These are phyloP conservation scores for Akanthomyces lecanii DNA, from an alignment of 2,329 filamentous ascomycete species.

Conservation along the genomic window DNA sequence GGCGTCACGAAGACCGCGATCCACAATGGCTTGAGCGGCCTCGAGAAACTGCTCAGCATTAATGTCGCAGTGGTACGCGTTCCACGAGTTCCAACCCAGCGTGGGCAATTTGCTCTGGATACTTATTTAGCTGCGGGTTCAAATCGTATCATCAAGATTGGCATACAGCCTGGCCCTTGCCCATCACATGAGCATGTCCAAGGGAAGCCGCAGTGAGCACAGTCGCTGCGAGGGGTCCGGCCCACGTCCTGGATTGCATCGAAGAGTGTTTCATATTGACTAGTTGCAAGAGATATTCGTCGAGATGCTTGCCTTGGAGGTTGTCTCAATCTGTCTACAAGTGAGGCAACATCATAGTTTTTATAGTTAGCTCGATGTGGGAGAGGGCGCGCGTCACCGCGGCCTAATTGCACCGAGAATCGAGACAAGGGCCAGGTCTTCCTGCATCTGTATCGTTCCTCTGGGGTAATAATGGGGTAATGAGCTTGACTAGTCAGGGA, in stretches of 20 bases:
- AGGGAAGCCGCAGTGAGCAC: not conserved
- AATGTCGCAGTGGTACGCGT: slow-evolving; percentile 48
- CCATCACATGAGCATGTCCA: not conserved
- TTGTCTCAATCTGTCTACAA: too few species aligned
- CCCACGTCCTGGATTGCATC: not conserved
- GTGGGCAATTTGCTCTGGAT: slow-evolving; percentile 27
- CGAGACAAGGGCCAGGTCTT: not conserved
- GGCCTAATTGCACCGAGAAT: not conserved
- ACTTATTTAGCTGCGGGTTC: not conserved
- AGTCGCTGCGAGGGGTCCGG: not conserved
- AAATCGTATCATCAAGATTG: too few species aligned
- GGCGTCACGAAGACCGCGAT: slow-evolving; percentile 46
- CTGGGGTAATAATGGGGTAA: not conserved
- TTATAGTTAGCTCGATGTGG: not conserved
- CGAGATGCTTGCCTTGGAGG: not conserved
- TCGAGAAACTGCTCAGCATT: slow-evolving; percentile 45
- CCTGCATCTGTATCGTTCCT: not conserved
- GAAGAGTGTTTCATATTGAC: not conserved
- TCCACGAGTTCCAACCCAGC: slow-evolving; percentile 51
- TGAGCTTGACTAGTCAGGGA: too few species aligned
- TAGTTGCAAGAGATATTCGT: not conserved
- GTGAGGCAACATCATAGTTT: not conserved
- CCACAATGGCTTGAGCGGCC: slow-evolving; percentile 43
- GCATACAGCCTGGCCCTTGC: slow-evolving; percentile 1
- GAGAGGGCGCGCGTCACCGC: not conserved